Percentiles rank a stretch among this genome's conserved stretches.
Conservation (phyloP, 805 yeast genomes). For the Pichia thaimueangensis region DNA sequence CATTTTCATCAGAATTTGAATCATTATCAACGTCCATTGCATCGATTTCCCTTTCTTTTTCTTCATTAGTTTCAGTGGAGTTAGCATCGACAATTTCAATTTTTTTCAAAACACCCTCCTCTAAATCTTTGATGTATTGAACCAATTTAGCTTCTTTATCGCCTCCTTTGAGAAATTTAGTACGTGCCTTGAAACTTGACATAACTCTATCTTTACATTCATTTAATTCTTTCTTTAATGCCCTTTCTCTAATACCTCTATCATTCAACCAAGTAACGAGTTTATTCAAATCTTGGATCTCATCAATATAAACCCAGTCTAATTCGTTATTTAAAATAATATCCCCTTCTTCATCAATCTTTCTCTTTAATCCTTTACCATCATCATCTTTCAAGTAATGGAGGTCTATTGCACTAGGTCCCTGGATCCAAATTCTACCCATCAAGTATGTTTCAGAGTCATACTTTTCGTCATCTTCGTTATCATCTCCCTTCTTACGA, state of each 20-base stretch:
- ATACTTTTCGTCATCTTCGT: conserved; percentile 38
- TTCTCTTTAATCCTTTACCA: conserved; percentile 42
- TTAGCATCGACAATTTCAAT: conserved; percentile 20
- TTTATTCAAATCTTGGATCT: conserved; percentile 46
- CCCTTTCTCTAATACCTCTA: conserved; percentile 69
- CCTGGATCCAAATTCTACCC: conserved; percentile 90
- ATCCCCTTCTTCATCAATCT: conserved; percentile 54
- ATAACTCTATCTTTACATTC: conserved; percentile 46
- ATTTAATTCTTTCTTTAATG: conserved; percentile 54
- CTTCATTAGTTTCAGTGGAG: conserved; percentile 20
- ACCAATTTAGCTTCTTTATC: conserved; percentile 35
- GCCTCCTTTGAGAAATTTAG: conserved; percentile 45
- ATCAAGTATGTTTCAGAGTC: conserved; percentile 57
- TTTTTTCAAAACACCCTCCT: conserved; percentile 29
- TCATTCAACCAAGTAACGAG: conserved; percentile 64
- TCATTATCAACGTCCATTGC: neutral
- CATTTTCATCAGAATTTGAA: conserved; percentile 28
- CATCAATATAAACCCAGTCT: conserved; percentile 71
- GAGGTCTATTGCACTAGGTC: conserved; percentile 58
- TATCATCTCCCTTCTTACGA: conserved; percentile 24
- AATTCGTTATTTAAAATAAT: conserved; percentile 43
- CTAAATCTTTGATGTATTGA: conserved; percentile 31
- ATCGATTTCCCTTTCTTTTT: neutral
- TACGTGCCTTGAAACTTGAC: conserved; percentile 53
- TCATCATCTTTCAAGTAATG: conserved; percentile 34